Evolutionary conservation across 73 alveolate species (phyloP).

Genomic region (Blepharisma stoltei): DNA sequence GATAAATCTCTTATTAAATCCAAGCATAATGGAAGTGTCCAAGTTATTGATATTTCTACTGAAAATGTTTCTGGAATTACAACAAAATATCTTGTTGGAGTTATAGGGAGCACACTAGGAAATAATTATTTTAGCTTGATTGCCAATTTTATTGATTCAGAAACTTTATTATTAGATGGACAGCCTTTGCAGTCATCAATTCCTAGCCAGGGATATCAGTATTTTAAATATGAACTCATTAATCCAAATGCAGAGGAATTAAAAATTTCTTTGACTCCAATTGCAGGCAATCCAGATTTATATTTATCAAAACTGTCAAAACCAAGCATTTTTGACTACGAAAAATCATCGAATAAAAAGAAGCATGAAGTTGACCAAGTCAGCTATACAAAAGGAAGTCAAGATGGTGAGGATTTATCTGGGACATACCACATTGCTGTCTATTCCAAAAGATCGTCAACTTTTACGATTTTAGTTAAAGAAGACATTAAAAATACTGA

Average conservation of each 20-base stretch:
- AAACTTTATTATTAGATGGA: neutral
- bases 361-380: neutral
- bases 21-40: neutral
- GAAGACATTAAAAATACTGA: neutral
- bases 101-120: neutral
- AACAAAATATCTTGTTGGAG: neutral
- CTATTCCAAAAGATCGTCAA: neutral
- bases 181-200: neutral
- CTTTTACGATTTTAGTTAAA: slow-evolving; percentile 8
- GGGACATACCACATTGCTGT: slow-evolving; percentile 14
- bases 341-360: neutral
- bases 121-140: neutral
- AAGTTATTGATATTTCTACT: neutral
- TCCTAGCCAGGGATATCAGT: neutral
- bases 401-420: neutral
- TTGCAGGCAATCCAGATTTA: slow-evolving; percentile 16
- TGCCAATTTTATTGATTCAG: neutral
- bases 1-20: neutral
- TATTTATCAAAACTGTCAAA: neutral
- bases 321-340: neutral
- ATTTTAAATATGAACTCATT: neutral
- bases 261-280: neutral
- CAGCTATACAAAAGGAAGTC: neutral
- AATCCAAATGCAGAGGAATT: neutral
- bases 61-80: neutral